A percentile compares a stretch with the other conserved stretches of the same genome.
phyloP scores from a whole-genome alignment of 208 protist species.

The Leishmania tropica region DNA sequence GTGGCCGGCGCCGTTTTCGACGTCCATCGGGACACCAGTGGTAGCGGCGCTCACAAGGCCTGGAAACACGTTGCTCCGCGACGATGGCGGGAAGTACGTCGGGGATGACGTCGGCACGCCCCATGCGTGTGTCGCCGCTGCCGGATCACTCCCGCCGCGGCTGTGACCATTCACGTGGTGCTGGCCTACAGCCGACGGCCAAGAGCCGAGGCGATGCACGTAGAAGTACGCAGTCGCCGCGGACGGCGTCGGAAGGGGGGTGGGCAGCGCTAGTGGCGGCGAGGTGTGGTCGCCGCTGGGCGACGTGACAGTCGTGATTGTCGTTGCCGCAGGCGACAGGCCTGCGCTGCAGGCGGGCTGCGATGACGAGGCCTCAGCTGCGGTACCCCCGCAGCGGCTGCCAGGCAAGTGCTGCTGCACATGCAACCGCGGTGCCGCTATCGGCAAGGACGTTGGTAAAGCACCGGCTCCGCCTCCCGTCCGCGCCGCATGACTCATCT shows the following conservation, averaged over 20 bases:
- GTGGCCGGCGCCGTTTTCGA: neutral
- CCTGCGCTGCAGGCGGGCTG: neutral
- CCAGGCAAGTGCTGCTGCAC: neutral
- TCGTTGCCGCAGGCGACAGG: neutral
- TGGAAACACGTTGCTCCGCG: neutral
- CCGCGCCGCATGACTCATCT: conserved; percentile 13
- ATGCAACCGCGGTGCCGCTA: neutral
- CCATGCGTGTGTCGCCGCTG: neutral
- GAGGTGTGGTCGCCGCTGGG: neutral
- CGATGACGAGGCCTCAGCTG: neutral
- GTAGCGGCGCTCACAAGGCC: neutral
- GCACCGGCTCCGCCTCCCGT: neutral
- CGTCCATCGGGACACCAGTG: neutral
- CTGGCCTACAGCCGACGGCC: neutral
- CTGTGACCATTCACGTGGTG: neutral
- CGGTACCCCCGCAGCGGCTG: neutral
- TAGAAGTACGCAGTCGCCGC: conserved; percentile 5
- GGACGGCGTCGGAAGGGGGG: neutral
- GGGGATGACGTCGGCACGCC: neutral
- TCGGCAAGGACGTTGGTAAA: neutral
- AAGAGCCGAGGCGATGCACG: neutral
- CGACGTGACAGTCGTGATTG: neutral
- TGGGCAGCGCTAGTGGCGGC: neutral
- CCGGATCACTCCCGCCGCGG: neutral
- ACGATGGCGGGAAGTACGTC: neutral